A percentile compares a stretch with the other conserved stretches of the same genome.
phyloP scores from a whole-genome alignment of 2,329 filamentous ascomycete genomes.

The Albifimbria verrucaria region DNA sequence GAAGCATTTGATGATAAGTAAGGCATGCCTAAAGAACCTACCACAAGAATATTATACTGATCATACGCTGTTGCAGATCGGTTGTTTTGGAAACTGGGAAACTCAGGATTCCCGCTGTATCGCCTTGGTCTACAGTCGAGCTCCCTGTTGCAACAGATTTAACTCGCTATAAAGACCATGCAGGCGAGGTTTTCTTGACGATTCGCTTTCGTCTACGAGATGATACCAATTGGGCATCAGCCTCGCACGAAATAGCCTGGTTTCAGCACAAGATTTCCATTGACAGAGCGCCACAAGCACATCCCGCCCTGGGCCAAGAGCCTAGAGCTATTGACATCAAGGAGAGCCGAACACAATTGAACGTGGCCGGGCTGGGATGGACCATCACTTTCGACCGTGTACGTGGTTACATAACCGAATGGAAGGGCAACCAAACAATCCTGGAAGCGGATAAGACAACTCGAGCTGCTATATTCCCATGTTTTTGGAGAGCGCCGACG shows the following conservation, averaged over 20 bases:
- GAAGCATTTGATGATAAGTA: conserved; percentile 32
- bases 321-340: not conserved
- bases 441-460: not conserved
- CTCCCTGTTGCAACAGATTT: not conserved
- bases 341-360: not conserved
- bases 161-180: not conserved
- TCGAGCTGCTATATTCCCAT: not conserved
- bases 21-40: no score
- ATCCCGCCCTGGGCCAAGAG: not conserved
- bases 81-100: not conserved
- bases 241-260: not conserved
- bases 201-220: not conserved
- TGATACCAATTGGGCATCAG: not conserved
- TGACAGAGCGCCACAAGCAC: not conserved
- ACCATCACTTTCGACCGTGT: not conserved
- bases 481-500: not conserved
- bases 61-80: not conserved
- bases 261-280: not conserved
- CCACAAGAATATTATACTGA: conserved; percentile 2
- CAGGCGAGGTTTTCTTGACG: not conserved
- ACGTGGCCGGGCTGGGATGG: not conserved
- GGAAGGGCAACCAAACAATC: not conserved
- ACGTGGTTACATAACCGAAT: not conserved
- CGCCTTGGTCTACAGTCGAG: not conserved
- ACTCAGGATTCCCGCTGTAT: not conserved